phyloP scores from a whole-genome alignment of 2,329 filamentous ascomycete genomes.

The Trichoderma sp. region DNA sequence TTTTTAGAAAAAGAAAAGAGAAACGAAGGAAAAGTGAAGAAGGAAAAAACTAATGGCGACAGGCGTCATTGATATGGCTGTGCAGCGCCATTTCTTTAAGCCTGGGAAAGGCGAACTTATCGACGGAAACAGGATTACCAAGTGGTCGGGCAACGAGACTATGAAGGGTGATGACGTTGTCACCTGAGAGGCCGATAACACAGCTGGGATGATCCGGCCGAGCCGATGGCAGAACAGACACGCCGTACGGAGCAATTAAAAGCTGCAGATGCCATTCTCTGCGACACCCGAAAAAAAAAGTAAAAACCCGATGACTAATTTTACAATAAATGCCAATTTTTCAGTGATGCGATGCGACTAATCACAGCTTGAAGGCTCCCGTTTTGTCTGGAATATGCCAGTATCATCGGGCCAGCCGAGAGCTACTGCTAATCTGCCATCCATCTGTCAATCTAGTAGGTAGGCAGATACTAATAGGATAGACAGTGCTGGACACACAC shows the following conservation, averaged over 20 bases:
- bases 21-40: neutral
- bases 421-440: too few species aligned
- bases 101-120: neutral
- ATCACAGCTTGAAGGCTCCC: neutral
- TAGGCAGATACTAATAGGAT: too few species aligned
- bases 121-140: neutral
- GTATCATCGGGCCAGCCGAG: neutral
- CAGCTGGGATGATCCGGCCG: neutral
- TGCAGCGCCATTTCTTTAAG: slow-evolving; percentile 1
- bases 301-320: neutral
- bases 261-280: neutral
- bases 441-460: too few species aligned
- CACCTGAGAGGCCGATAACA: slow-evolving; percentile 1
- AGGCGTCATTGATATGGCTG: neutral
- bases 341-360: neutral
- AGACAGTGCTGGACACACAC: too few species aligned
- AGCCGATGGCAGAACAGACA: slow-evolving; percentile 9
- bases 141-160: neutral
- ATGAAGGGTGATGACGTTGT: slow-evolving; percentile 11
- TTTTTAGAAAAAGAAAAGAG: too few species aligned
- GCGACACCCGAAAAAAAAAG: neutral
- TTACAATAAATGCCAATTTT: neutral
- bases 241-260: slow-evolving; percentile 1
- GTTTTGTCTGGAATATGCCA: neutral
- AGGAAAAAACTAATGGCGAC: neutral